Percentiles rank a stretch among this genome's conserved stretches.
Conservation (phyloP, 169 alveolate species). For the Plasmodium yoelii region DNA sequence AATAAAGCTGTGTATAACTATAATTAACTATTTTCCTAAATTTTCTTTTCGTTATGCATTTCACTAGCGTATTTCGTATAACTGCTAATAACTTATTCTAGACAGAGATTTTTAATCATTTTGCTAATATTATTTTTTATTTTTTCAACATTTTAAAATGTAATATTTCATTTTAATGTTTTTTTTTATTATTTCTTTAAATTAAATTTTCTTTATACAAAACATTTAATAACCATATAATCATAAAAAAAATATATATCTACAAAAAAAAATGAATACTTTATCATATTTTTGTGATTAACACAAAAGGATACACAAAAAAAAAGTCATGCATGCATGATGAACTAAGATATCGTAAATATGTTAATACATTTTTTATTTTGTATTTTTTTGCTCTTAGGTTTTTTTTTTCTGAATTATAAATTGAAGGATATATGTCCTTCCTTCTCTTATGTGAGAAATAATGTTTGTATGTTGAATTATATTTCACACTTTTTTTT, state of each 20-base stretch:
- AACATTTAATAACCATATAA: background rate
- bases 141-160: background rate
- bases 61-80: too few species aligned
- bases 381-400: too few species aligned
- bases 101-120: background rate
- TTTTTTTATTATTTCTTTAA: background rate
- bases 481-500: too few species aligned
- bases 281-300: background rate
- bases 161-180: background rate
- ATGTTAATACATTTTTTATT: too few species aligned
- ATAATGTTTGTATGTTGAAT: too few species aligned
- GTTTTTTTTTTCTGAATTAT: too few species aligned
- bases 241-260: background rate
- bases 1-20: background rate
- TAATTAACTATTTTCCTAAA: too few species aligned
- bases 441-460: too few species aligned
- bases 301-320: background rate
- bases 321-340: slow-evolving; percentile 2
- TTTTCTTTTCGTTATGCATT: too few species aligned
- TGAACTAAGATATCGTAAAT: background rate
- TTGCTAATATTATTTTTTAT: background rate
- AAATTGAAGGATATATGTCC: too few species aligned
- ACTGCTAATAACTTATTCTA: background rate
- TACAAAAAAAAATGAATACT: too few species aligned
- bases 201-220: background rate